phyloP scores from a whole-genome alignment of 2,329 filamentous ascomycete genomes.

The Didymellaceae sp. region DNA sequence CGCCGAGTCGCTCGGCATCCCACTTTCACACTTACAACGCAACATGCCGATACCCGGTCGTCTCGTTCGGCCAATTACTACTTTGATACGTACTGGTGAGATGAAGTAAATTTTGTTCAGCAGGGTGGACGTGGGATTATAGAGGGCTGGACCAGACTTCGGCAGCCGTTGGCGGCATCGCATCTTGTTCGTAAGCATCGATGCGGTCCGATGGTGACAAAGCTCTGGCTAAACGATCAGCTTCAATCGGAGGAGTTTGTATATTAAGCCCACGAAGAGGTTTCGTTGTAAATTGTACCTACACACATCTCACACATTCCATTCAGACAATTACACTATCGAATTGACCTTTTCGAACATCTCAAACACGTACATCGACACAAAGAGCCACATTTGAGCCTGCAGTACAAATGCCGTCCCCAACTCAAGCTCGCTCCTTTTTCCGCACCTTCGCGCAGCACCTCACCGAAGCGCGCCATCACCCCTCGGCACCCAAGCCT shows the following conservation, averaged over 20 bases:
- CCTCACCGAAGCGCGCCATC: not conserved
- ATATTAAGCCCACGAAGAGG: not conserved
- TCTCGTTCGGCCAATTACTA: too few relatives aligned
- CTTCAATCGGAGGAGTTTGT: not conserved
- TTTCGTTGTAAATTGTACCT: not conserved
- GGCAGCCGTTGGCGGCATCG: not conserved
- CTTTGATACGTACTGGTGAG: not conserved
- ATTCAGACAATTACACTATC: not conserved
- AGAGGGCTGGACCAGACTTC: not conserved
- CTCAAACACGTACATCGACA: not conserved
- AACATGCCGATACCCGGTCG: not conserved
- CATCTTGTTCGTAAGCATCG: not conserved
- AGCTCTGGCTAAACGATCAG: not conserved
- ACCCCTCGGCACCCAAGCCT: not conserved
- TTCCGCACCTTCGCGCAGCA: conserved; percentile 5
- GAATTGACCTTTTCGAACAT: not conserved
- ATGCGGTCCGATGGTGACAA: not conserved
- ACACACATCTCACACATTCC: not conserved
- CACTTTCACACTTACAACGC: not conserved
- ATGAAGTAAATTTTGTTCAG: not conserved
- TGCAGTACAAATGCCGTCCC: not conserved
- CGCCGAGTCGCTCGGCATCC: not conserved
- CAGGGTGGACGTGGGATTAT: not conserved
- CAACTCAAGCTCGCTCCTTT: conserved; percentile 6
- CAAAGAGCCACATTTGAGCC: not conserved